phyloP scores from a whole-genome alignment of 2,329 filamentous ascomycete genomes.

The Alternaria sp. region DNA sequence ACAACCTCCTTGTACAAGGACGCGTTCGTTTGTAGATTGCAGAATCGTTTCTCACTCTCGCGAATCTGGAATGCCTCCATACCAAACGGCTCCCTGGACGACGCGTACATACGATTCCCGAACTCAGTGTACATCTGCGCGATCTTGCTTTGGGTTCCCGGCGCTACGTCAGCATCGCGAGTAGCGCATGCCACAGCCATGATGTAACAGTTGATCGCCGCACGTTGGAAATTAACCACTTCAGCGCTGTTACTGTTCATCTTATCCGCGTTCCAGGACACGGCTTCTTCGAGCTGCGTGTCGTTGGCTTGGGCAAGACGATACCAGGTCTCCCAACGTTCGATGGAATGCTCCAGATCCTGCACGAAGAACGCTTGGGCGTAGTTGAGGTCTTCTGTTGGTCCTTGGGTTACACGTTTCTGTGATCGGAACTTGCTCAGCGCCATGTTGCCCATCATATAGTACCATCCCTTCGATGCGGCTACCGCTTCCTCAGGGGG shows the following conservation, averaged over 20 bases:
- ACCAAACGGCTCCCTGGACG: slow-evolving; percentile 71
- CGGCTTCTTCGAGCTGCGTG: slow-evolving; percentile 84
- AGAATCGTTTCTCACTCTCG: slow-evolving; percentile 69
- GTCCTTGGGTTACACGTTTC: slow-evolving; percentile 79
- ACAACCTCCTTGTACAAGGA: slow-evolving; percentile 66
- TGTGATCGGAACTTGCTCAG: slow-evolving; percentile 84
- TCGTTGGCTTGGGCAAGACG: slow-evolving; percentile 87
- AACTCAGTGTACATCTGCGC: slow-evolving; percentile 75
- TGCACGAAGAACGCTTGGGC: slow-evolving; percentile 81
- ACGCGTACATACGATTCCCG: slow-evolving; percentile 73
- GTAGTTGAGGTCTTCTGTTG: slow-evolving; percentile 84
- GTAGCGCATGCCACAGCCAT: slow-evolving; percentile 73
- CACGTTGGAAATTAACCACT: slow-evolving; percentile 77
- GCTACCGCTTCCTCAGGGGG: slow-evolving; percentile 72
- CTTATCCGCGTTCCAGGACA: slow-evolving; percentile 90
- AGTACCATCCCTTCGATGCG: slow-evolving; percentile 89
- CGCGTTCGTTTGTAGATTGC: slow-evolving; percentile 58
- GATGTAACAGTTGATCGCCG: slow-evolving; percentile 80
- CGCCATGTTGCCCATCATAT: slow-evolving; percentile 86
- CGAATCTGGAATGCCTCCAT: slow-evolving; percentile 71
- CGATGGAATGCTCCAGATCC: slow-evolving; percentile 82
- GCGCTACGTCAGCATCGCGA: slow-evolving; percentile 63
- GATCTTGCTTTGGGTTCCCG: slow-evolving; percentile 65
- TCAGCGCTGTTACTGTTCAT: slow-evolving; percentile 84
- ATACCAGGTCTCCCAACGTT: slow-evolving; percentile 92